Evolutionary conservation across 176 grass and related monocot genomes (phyloP), one percentile per base, ranked within the genome.

Genomic region (Ensete glaucum): DNA sequence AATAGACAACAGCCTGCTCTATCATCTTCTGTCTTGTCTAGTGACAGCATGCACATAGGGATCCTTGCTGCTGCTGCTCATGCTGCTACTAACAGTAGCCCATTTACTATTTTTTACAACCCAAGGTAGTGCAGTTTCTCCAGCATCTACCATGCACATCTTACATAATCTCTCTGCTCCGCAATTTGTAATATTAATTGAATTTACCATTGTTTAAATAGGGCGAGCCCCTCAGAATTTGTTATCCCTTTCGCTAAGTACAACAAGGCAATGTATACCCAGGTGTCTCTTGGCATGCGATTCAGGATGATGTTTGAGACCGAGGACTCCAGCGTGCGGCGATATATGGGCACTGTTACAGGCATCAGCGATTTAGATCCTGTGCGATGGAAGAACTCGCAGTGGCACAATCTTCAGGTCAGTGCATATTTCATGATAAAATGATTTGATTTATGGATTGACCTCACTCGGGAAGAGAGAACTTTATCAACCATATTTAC

Each of bases 301-400:
- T 99, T 99, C 73, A 89, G 96, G 76, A 99, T 99, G 96, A 72
- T 99, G 63, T 99, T 99, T 62, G 96, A 99, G 71, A 95, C 91
- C n/a, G 96, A 99, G 78, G 91, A 99, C 77, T 99, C 91, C 43
- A 89, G 96, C 52, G 86, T 99, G 14, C 87, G 96, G 69, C 90
- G 96, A 49, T 99, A 91, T 76, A 95, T 99, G 96, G 96, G 96
- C 73, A 99, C 91, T 0, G 91, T 99, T 80, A 99, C 96, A 64
- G 91, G 96, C 74, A 94, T 99, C 64, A 92, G 85, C 8, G 96
- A 99, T 81, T 79, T 99, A 78, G 96, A 99, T 83, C 80, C 83
- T 23, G 67, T 85, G 24, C 76, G 84, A 55, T 99, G 96, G 96
- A 99, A 94, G 34, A 99, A 91, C 81, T 99, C 96, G 76, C 96